Evolutionary conservation across 257 asterid genomes (phyloP).

Genomic region (Prunella vulgaris): DNA sequence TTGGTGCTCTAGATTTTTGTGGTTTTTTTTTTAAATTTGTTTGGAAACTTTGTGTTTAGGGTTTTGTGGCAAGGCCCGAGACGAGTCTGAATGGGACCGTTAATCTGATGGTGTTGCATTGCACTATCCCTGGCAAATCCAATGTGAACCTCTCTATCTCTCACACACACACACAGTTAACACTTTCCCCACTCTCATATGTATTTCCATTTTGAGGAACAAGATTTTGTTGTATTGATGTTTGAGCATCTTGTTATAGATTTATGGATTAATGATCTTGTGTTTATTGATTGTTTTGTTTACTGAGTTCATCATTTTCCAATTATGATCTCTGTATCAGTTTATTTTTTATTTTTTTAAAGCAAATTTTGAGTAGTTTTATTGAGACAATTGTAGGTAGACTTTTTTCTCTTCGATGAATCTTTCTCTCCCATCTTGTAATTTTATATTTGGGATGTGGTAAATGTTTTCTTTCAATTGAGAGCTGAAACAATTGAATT

Average conservation of each 20-base stretch:
- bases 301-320: not conserved
- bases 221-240: not conserved
- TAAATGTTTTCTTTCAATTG: not conserved
- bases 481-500: not conserved
- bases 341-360: not conserved
- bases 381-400: not conserved
- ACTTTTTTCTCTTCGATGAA: not conserved
- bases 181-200: not conserved
- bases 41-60: slow-evolving; percentile 16
- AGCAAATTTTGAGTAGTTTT: not conserved
- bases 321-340: not conserved
- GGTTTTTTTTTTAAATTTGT: not conserved
- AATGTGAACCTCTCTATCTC: slow-evolving; percentile 23
- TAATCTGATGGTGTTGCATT: slow-evolving; percentile 46
- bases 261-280: not conserved
- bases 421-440: not conserved
- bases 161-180: too few relatives aligned
- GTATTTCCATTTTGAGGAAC: not conserved
- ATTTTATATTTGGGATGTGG: not conserved
- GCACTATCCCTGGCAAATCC: slow-evolving; percentile 44
- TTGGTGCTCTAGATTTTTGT: not conserved
- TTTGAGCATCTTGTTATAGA: not conserved
- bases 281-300: not conserved
- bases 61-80: slow-evolving; percentile 55
- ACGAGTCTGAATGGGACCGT: slow-evolving; percentile 39